Evolutionary conservation across 2,329 filamentous ascomycete species (phyloP), one percentile per base, ranked within the genome.

Genomic region (Apiospora aurea): DNA sequence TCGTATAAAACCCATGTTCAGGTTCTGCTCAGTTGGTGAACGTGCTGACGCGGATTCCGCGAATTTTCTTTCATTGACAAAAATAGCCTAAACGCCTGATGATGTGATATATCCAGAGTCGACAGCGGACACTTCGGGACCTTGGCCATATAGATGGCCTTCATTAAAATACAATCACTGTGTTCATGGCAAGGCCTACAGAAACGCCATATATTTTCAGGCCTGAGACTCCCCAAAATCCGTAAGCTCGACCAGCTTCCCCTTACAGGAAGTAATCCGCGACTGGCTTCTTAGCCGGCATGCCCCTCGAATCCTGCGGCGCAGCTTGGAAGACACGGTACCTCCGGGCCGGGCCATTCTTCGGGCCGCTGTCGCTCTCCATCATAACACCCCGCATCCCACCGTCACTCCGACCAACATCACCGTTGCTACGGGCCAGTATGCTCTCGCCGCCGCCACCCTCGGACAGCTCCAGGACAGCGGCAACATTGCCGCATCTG

Each of bases 221-320:
- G 34, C 29, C 24, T 2, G 13, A 29, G 4, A 21, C 46, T 64
- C 16, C n/a, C 47, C 21, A n/a, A 1, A 21, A 10, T 1, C 57
- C 18, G 10, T 38, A 16, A 26, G 51, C 29, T 24, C 47, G 7
- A 57, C 57, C 57, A n/a, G 10, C 29, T 41, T 13, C 43, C n/a
- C n/a, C 67, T 82, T 81, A 91, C 83, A 99, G 85, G 82, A 99
- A 99, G 85, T 98, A 99, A 84, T 98, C 96, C 18, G 95, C 95
- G 70, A 97, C 94, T 3, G 96, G 96, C 83, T 98, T 98, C 89
- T 99, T 99, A 3, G 96, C 96, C 72, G 96, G 96, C 96, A 99
- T 99, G 5, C 96, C 96, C 77, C 96, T 89, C 1, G 93, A 95
- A 82, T 98, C 96, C 84, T 99, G 96, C 70, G 96, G 95, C 70